These are phyloP conservation scores for Passalora sequoiae DNA, from an alignment of 2,329 filamentous ascomycete genomes.

Conservation along the genomic window DNA sequence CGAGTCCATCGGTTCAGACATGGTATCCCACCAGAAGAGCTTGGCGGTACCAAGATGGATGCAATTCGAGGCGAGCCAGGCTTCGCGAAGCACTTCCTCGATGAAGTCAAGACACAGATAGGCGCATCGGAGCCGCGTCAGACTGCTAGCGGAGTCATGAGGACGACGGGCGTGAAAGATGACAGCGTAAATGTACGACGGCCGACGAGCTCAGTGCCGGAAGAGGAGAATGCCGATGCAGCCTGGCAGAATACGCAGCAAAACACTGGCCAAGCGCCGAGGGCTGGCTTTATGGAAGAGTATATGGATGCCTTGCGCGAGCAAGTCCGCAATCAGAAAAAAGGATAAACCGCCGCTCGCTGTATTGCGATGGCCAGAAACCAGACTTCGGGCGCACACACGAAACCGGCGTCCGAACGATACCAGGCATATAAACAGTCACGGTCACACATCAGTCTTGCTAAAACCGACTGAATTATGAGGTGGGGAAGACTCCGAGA, in stretches of 20 bases:
- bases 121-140: constrained; percentile 25
- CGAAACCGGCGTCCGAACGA: too few relatives aligned
- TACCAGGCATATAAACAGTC: too few relatives aligned
- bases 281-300: constrained; percentile 27
- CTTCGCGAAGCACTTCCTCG: constrained; percentile 48
- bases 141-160: constrained; percentile 12
- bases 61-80: constrained; percentile 26
- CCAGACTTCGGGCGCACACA: too few relatives aligned
- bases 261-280: constrained; percentile 13
- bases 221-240: constrained; percentile 21
- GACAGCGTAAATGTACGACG: constrained; percentile 20
- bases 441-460: too few relatives aligned
- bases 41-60: constrained; percentile 47
- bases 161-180: constrained; percentile 16
- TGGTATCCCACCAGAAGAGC: constrained; percentile 46
- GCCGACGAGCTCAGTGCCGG: too few relatives aligned
- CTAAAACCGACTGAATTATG: too few relatives aligned
- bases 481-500: too few relatives aligned
- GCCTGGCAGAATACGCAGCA: constrained; percentile 26
- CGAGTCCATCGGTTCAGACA: constrained; percentile 42
- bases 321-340: constrained; percentile 26
- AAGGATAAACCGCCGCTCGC: too few relatives aligned
- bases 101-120: constrained; percentile 43
- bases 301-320: constrained; percentile 29
- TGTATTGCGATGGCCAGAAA: too few relatives aligned